These are phyloP conservation scores for Tolypocladium sp. DNA, from an alignment of 2,329 filamentous ascomycete species.

Conservation along the genomic window DNA sequence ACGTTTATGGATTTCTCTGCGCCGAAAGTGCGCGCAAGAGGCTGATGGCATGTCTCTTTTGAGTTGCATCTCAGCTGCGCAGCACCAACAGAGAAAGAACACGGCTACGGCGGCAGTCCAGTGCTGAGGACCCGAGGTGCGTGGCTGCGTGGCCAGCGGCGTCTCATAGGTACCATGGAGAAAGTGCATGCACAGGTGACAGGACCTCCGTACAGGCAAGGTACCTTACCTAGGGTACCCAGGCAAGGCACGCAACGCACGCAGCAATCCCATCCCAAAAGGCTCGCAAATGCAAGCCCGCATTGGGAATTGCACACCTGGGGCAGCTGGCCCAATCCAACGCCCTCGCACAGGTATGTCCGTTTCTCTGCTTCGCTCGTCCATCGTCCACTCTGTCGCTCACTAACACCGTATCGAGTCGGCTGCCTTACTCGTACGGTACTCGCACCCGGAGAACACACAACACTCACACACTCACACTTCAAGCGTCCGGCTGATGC, in stretches of 20 bases:
- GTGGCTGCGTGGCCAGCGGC: too few species aligned
- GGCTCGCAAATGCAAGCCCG: not conserved
- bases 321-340: not conserved
- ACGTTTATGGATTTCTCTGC: too few species aligned
- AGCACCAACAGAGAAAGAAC: not conserved
- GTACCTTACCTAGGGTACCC: too few species aligned
- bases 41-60: too few species aligned
- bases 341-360: not conserved
- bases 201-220: too few species aligned
- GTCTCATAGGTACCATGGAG: not conserved
- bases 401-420: not conserved
- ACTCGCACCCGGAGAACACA: not conserved
- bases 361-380: not conserved
- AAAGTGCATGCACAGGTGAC: too few species aligned
- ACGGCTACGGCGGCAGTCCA: too few species aligned
- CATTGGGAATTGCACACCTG: not conserved
- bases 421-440: not conserved
- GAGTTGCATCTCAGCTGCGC: too few species aligned
- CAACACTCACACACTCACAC: not conserved
- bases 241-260: too few species aligned
- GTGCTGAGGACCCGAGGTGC: not conserved
- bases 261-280: too few species aligned
- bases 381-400: not conserved
- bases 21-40: too few species aligned
- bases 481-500: not conserved